A percentile compares a stretch with the other conserved stretches of the same genome.
phyloP scores from a whole-genome alignment of 352 stramenopile genomes.

The Phytopythium oedochilum region DNA sequence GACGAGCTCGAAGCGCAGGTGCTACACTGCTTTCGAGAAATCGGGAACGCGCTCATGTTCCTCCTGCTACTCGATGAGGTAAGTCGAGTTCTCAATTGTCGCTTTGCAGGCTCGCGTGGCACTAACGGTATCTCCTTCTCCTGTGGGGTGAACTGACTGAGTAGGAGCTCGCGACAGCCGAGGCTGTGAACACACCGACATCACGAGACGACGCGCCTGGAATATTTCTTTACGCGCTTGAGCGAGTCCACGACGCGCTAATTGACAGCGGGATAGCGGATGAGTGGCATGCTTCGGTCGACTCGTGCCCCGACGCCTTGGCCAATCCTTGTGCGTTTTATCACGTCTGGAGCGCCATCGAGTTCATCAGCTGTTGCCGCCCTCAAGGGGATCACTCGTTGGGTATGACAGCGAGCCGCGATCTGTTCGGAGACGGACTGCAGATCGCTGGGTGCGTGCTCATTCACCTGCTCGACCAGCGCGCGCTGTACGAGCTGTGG shows the following conservation, averaged over 20 bases:
- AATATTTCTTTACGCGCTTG: constrained; percentile 19
- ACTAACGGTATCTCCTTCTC: not conserved
- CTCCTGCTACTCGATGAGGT: constrained; percentile 31
- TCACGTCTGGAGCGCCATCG: constrained; percentile 56
- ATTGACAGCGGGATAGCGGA: constrained; percentile 22
- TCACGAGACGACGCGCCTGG: not conserved
- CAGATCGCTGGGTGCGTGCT: constrained; percentile 54
- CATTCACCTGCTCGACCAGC: constrained; percentile 51
- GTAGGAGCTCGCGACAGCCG: not conserved
- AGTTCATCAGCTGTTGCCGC: constrained; percentile 50
- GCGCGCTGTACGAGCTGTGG: constrained; percentile 49
- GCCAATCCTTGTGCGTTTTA: constrained; percentile 46
- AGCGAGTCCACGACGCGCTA: constrained; percentile 25
- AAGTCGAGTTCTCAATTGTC: not conserved
- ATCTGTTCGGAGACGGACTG: constrained; percentile 54
- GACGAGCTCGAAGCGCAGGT: constrained; percentile 77
- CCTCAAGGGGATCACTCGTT: constrained; percentile 6
- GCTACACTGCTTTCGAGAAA: constrained; percentile 75
- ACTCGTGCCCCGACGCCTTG: constrained; percentile 40
- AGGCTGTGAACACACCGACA: not conserved
- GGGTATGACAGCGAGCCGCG: constrained; percentile 10
- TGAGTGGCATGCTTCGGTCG: constrained; percentile 28
- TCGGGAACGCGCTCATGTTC: constrained; percentile 75
- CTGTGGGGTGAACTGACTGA: too few relatives aligned
- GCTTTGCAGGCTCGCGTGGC: too few relatives aligned